Evolutionary conservation across 1,284 basidiomycete species (phyloP), one percentile per base, ranked within the genome.

Genomic region (Wolfiporia cocos): DNA sequence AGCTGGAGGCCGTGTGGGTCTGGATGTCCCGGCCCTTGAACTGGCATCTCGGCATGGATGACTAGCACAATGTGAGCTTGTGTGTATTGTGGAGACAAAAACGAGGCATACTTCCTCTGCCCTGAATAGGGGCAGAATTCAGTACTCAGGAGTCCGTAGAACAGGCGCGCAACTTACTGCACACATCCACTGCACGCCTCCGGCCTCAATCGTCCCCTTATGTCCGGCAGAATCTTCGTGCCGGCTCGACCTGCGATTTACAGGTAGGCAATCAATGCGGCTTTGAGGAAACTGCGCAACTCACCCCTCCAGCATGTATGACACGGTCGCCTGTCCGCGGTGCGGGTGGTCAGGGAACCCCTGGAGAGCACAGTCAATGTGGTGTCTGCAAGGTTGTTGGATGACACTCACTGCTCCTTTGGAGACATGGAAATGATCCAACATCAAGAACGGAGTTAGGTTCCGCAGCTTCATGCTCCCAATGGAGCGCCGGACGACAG

Each of bases 221-320:
- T 97, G 90, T 2, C 94, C 93, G 3, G 82, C 82, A 22, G 92
- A 95, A 61, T 98, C 95, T 64, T 98, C 94, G 57, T 98, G 94
- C 44, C 77, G 71, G 52, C 79, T 82, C n/a, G 76, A 69, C 31
- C 73, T 76, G 40, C 10, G 22, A 15, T 18, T 20, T 26, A 18
- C 46, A 6, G 39, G 31, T 47, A 12, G 47, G 18, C n/a, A 15
- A 4, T 28, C 1, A 29, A 26, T 41, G 12, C 12, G 15, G 14
- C 19, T 2, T 17, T 26, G n/a, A 5, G 3, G 28, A 30, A 15
- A 19, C 38, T 30, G 21, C 23, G 11, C 37, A 26, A 48, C 63
- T 37, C 58, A 79, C 70, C 94, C 94, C 61, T 91, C 72, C 0
- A 94, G 70, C 77, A 96, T 86, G 61, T 94, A 95, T 0, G 92